Conservation (phyloP, 176 grass and related monocot genomes). For the Oryza coarctata region DNA sequence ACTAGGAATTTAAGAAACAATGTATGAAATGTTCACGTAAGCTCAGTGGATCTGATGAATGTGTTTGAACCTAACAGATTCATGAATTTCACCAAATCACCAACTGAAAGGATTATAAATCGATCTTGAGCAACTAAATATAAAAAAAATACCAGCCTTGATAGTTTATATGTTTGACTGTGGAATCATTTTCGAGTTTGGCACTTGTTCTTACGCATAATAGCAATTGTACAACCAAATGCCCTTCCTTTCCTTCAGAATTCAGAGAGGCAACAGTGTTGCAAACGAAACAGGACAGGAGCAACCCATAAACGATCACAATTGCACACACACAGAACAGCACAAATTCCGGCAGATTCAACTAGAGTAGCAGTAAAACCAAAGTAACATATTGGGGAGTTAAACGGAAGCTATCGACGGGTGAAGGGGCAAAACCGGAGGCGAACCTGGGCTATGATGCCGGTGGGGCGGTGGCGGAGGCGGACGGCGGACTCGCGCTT, state of each 20-base stretch:
- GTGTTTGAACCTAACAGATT: neutral
- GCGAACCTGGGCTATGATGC: conserved; percentile 75
- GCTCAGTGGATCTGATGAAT: neutral
- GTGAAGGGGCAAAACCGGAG: too few relatives aligned
- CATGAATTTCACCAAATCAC: neutral
- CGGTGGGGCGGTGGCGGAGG: conserved; percentile 77
- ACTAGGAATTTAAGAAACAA: neutral
- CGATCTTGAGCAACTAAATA: neutral
- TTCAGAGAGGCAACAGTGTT: neutral
- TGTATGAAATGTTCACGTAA: neutral
- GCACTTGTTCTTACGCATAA: neutral
- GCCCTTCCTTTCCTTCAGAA: neutral
- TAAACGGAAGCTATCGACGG: neutral
- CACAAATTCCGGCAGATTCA: too few relatives aligned
- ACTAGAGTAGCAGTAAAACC: too few relatives aligned
- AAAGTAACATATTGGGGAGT: neutral
- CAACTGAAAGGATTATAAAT: neutral
- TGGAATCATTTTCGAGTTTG: neutral
- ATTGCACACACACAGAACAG: neutral
- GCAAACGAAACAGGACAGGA: neutral
- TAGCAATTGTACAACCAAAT: neutral
- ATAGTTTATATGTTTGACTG: neutral
- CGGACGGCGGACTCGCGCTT: conserved; percentile 92
- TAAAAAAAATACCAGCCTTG: too few relatives aligned
- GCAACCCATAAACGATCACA: neutral